Conservation (phyloP, 495 filamentous ascomycete genomes). For the Saxophila tyrrhenica region DNA sequence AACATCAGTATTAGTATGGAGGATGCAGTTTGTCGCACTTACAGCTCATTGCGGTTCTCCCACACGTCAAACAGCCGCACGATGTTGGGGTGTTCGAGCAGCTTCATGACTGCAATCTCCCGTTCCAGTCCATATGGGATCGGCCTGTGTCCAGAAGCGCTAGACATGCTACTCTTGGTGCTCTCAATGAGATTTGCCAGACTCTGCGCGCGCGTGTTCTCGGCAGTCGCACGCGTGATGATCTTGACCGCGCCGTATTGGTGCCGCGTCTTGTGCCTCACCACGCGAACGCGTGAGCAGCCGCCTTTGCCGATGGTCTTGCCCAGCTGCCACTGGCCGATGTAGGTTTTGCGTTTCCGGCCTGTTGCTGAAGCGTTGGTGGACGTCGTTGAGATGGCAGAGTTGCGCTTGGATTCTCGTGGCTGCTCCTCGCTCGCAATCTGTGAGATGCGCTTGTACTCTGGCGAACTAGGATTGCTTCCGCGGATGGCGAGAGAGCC, state of each 20-base stretch:
- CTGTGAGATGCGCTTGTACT: conserved; percentile 44
- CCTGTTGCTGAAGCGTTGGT: conserved; percentile 48
- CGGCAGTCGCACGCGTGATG: conserved; percentile 62
- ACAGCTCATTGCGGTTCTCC: conserved; percentile 93
- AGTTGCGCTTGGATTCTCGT: conserved; percentile 52
- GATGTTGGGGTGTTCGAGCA: conserved; percentile 87
- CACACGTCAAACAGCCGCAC: conserved; percentile 88
- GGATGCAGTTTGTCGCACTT: conserved; percentile 25
- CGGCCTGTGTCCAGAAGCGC: conserved; percentile 33
- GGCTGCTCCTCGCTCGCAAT: conserved; percentile 41
- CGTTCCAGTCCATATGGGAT: conserved; percentile 84
- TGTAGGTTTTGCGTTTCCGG: conserved; percentile 57
- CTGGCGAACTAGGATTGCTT: conserved; percentile 31
- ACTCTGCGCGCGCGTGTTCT: conserved; percentile 61
- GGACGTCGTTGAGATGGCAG: conserved; percentile 59
- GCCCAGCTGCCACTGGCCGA: conserved; percentile 85
- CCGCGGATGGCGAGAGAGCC: conserved; percentile 29
- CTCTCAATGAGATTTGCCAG: conserved; percentile 51
- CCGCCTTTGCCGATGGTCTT: conserved; percentile 76
- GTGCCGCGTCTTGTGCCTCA: conserved; percentile 60
- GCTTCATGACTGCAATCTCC: conserved; percentile 90
- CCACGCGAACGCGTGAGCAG: conserved; percentile 71
- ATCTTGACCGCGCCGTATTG: conserved; percentile 88
- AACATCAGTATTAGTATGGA: conserved; percentile 19
- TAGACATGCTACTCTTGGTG: conserved; percentile 19